Conservation (phyloP, 208 protist species). For the Trypanosoma boissoni region DNA sequence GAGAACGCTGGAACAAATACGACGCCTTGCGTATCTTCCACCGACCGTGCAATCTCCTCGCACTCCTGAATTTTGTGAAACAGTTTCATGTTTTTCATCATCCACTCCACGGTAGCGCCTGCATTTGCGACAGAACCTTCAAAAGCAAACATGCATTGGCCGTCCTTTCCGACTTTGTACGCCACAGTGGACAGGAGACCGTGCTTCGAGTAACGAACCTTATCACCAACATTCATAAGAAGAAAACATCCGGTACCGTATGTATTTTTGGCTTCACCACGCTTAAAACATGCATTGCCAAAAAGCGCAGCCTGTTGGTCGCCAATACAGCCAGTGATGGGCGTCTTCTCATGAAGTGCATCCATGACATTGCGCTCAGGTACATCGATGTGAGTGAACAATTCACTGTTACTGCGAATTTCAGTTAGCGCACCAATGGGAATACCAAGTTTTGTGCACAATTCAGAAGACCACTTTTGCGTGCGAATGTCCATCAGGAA, state of each 20-base stretch:
- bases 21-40: constrained; percentile 73
- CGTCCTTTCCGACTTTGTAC: constrained; percentile 87
- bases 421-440: constrained; percentile 84
- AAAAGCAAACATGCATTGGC: constrained; percentile 61
- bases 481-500: constrained; percentile 97
- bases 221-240: constrained; percentile 95
- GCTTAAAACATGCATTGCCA: constrained; percentile 92
- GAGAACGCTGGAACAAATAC: constrained; percentile 98
- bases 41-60: constrained; percentile 48
- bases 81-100: constrained; percentile 92
- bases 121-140: constrained; percentile 93
- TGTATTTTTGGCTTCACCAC: constrained; percentile 95
- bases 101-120: constrained; percentile 93
- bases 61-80: constrained; percentile 64
- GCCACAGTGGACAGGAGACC: constrained; percentile 96
- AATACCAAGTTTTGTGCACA: constrained; percentile 83
- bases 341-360: constrained; percentile 35
- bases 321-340: constrained; percentile 90
- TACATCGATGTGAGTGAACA: constrained; percentile 38
- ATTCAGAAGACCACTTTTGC: constrained; percentile 91
- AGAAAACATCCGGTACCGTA: constrained; percentile 99
- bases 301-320: constrained; percentile 98
- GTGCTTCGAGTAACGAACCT: constrained; percentile 71
- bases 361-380: constrained; percentile 31
- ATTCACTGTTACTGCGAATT: constrained; percentile 89